A percentile compares a stretch with the other conserved stretches of the same genome.
These are phyloP conservation scores for Ajuga chamaepitys DNA, from an alignment of 257 asterid species.

Conservation along the genomic window DNA sequence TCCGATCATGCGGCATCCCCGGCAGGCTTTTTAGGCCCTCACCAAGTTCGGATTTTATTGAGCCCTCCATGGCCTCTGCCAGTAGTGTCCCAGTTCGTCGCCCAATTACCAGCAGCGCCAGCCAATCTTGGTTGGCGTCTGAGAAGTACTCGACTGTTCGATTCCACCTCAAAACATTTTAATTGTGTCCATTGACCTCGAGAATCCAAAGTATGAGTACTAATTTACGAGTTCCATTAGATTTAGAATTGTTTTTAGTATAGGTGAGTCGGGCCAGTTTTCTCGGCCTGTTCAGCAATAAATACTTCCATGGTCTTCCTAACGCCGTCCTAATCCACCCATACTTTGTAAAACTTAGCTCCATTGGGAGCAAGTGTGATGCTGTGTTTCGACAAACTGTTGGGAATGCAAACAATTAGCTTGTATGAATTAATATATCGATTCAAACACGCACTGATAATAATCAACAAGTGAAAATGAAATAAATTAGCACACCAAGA, in stretches of 20 bases:
- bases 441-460: too few species aligned
- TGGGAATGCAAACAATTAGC: too few species aligned
- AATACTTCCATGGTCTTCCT: constrained; percentile 33
- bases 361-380: constrained; percentile 49
- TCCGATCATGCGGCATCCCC: constrained; percentile 62
- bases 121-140: constrained; percentile 11
- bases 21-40: constrained; percentile 72
- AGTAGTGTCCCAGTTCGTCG: constrained; percentile 32
- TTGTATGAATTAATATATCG: too few species aligned
- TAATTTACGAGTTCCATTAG: constrained; percentile 34
- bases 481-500: too few species aligned
- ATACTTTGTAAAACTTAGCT: constrained; percentile 47
- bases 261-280: constrained; percentile 30
- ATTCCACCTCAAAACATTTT: constrained; percentile 77
- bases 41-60: constrained; percentile 33
- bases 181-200: constrained; percentile 69
- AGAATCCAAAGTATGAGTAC: constrained; percentile 70
- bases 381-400: constrained; percentile 23
- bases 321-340: constrained; percentile 72
- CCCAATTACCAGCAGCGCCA: constrained; percentile 42
- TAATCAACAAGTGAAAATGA: too few species aligned
- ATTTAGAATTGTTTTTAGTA: constrained; percentile 23
- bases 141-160: constrained; percentile 45
- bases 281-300: constrained; percentile 34
- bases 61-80: constrained; percentile 20